Base-by-base conservation (phyloP, 352 stramenopile genomes). In the Phytophthora pinifolia region DNA sequence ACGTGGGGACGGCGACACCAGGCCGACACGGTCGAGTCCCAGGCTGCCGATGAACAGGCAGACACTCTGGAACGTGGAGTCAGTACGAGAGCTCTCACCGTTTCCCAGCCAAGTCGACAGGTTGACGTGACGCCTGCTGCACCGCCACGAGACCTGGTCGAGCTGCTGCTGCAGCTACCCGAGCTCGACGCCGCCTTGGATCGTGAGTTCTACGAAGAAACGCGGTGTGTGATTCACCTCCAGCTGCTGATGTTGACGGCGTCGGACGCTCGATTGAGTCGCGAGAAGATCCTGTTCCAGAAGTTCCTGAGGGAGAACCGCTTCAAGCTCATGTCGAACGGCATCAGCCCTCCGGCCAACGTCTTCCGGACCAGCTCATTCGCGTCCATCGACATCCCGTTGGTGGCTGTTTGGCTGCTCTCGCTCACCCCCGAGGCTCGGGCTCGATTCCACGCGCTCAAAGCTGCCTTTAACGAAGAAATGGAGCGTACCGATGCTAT, bases 301-400 rank as follows among this genome's bases (percentile, higher is more conserved):
- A 94, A 97, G 52, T 98, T 98, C 46, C 55, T 98, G 31, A 79
- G 89, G 32, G 92, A 98, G 66, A 97, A 98, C 59, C 80, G 89
- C 44, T 97, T 97, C 73, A 96, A 97, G 65, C 83, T 98, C 63
- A 88, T 97, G 69, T 93, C 88, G 14, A 98, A 96, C 46, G 86
- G 88, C 3, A 96, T 97, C 42, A 90, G 93, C 36, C 89, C 89
- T 18, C 90, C 90, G 1, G 80, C 86, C 15, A 92, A 91, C 42
- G 91, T 97, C 50, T 97, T 97, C 67, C 86, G 80, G 38, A 93
- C 83, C 32, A 88, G 70, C 48, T 96, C 85, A 18, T 95, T 91
- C 31, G 86, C 86, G 14, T 95, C 85, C 12, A 93, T 97, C 34
- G 88, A 97, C 55, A 94, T 97, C 33, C 73, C 81, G 12, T 66